A percentile compares a stretch with the other conserved stretches of the same genome.
phyloP scores from a whole-genome alignment of 495 filamentous ascomycete genomes.

The Hypoxylon intermedium region DNA sequence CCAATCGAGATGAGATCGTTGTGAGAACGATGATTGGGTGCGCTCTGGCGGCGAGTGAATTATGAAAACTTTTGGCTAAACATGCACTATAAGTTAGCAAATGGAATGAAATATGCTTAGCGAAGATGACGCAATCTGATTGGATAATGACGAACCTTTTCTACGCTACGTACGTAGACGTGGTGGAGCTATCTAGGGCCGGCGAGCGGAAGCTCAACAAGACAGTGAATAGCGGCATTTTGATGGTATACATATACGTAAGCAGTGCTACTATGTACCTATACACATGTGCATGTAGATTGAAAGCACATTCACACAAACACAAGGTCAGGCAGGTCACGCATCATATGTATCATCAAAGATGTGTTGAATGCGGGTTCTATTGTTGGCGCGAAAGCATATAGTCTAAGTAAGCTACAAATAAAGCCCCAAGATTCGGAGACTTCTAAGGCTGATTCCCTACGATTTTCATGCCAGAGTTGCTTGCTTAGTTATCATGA shows the following conservation, averaged over 20 bases:
- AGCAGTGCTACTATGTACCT: too few relatives aligned
- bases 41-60: not conserved
- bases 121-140: slow-evolving; percentile 1
- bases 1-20: slow-evolving; percentile 30
- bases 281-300: too few relatives aligned
- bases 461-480: not conserved
- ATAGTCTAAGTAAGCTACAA: slow-evolving; percentile 14
- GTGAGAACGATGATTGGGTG: not conserved
- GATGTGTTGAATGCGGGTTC: slow-evolving; percentile 1
- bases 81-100: not conserved
- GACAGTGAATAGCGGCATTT: too few relatives aligned
- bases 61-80: not conserved
- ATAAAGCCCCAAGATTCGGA: slow-evolving; percentile 2
- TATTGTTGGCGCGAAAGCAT: slow-evolving; percentile 17
- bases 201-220: too few relatives aligned
- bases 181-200: not conserved
- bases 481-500: not conserved
- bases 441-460: not conserved
- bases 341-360: not conserved
- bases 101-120: not conserved
- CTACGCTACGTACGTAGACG: not conserved
- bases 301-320: too few relatives aligned
- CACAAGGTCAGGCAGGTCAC: too few relatives aligned
- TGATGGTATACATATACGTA: not conserved
- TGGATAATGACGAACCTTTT: not conserved